Evolutionary conservation across 2,329 filamentous ascomycete species (phyloP), one percentile per base, ranked within the genome.

Genomic region (Arthrocladium fulminans): DNA sequence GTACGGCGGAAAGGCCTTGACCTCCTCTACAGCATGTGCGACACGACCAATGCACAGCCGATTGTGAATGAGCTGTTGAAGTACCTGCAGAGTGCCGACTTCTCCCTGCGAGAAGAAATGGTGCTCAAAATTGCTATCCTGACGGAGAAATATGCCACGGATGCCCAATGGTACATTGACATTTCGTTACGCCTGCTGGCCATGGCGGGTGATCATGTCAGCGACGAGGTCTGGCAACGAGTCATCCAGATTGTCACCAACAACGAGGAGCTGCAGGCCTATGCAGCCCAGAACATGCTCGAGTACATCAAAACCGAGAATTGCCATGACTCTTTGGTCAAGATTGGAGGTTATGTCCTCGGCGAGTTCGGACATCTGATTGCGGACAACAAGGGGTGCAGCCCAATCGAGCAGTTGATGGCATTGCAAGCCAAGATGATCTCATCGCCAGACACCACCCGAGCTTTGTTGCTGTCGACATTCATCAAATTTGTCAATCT

Each of bases 201-300:
- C 50, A 89, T 97, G 80, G 92, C 94, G 2, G 92, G 92, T 57
- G 92, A 98, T 61, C 92, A 98, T 65, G 90, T 98, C 58, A 97
- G 90, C 66, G 94, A 98, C 55, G 92, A 98, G 68, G 92, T 98
- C 15, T 98, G 92, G 92, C 92, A 98, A 65, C 83, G 92, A 59
- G 90, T 98, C 48, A 96, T 95, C 54, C 92, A 98, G 65, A 97
- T 98, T 59, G 89, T 97, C 51, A 97, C 92, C 47, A 98, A 98
- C 73, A 98, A 98, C 66, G 92, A 98, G 66, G 90, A 97, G 65
- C 76, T 98, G 9, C 92, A 98, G 67, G 84, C 95, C 0, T 98
- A 98, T 63, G 92, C 92, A 1, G 88, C 92, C 3, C 87, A 94
- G 63, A 94, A 94, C 59, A 88, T 92, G 19, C 71, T 98, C 34